Evolutionary conservation across 1,284 basidiomycete genomes (phyloP).

Genomic region (Cryptococcus maquisensis): DNA sequence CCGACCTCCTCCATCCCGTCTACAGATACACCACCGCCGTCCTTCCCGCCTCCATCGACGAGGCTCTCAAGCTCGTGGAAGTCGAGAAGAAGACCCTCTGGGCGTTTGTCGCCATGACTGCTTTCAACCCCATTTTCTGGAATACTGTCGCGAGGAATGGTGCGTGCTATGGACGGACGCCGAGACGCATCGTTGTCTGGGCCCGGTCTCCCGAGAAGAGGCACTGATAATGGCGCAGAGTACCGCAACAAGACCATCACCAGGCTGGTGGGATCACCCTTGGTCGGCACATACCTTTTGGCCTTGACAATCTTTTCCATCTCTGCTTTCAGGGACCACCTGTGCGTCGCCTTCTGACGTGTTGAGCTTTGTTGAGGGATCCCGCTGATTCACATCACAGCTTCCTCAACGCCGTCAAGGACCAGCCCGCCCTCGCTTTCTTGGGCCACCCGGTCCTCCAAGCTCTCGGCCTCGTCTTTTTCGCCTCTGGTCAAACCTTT

Average conservation of each 20-base stretch:
- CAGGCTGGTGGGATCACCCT: constrained; percentile 67
- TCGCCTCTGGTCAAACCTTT: constrained; percentile 69
- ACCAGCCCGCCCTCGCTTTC: constrained; percentile 41
- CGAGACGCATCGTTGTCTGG: not conserved
- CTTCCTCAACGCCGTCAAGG: constrained; percentile 31
- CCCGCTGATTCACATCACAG: constrained; percentile 18
- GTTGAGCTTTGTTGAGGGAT: constrained; percentile 10
- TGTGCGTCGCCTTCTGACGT: constrained; percentile 66
- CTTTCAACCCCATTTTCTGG: constrained; percentile 93
- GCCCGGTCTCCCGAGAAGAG: not conserved
- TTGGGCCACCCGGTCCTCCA: constrained; percentile 59
- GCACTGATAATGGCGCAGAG: constrained; percentile 55
- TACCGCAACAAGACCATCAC: constrained; percentile 83
- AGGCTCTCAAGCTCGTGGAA: constrained; percentile 49
- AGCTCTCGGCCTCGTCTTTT: constrained; percentile 61
- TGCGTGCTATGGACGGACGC: constrained; percentile 48
- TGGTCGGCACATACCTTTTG: constrained; percentile 81
- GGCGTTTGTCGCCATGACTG: constrained; percentile 61
- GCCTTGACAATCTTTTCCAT: constrained; percentile 84
- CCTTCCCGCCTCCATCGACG: not conserved
- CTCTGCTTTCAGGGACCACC: constrained; percentile 75
- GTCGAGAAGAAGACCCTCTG: constrained; percentile 62
- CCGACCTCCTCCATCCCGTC: constrained; percentile 22
- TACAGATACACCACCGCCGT: constrained; percentile 22
- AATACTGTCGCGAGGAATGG: constrained; percentile 92